Evolutionary conservation across 495 filamentous ascomycete genomes (phyloP), one percentile per base, ranked within the genome.

Genomic region (Tuber magnatum): DNA sequence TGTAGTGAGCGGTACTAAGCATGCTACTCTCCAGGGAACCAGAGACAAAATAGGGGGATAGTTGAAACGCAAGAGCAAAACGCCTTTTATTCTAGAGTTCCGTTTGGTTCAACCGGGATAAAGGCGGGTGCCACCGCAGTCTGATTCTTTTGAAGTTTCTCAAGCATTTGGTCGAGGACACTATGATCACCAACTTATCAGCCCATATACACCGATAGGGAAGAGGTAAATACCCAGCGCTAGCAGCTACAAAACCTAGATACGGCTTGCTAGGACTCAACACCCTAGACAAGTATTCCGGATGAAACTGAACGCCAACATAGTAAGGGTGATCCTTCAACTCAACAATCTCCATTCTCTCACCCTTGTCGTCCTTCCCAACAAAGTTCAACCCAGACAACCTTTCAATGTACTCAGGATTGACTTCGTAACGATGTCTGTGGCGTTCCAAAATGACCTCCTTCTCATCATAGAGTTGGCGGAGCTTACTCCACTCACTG

Each of bases 271-370:
- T 91, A 1, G 93, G 93, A 43, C 88, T 84, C 78, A 94, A 84
- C 9, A 95, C 93, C 46, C 91, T 86, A 44, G 85, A 88, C 56
- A 92, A 84, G 77, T 95, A 96, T 82, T 97, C 93, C 0, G 93
- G 93, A 84, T 97, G 93, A 82, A 91, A 94, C 84, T 96, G 93
- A 32, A 95, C 92, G 75, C 90, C 95, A 28, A 99, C 92, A 82
- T 91, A 99, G 87, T 89, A 99, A 1, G 92, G 92, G 83, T 99
- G 95, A 75, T 97, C 92, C 82, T 88, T 89, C 71, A 97, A 83
- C 84, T 99, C 95, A 39, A 97, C 85, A 73, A 95, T 87, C 86
- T 98, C 95, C 93, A 97, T 95, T 16, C 94, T 90, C 83, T 91
- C 87, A 46, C 93, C 92, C 72, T 85, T 88, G 75, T 92, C 90